phyloP scores from a whole-genome alignment of 164 flowering plant species.

The Sextonia rubra region DNA sequence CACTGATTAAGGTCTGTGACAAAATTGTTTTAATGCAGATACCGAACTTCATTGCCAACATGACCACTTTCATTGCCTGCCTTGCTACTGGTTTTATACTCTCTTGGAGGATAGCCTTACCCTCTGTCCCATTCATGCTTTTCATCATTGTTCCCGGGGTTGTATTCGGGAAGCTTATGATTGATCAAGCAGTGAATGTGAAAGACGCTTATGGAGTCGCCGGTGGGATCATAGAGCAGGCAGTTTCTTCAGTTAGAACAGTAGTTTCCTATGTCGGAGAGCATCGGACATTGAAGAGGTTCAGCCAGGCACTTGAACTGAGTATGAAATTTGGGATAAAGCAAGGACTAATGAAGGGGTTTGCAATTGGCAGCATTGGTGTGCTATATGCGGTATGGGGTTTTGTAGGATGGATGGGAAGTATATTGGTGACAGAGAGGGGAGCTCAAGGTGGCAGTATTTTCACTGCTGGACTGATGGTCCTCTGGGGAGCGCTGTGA shows the following conservation, averaged over 20 bases:
- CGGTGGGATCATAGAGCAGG: constrained; percentile 52
- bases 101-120: constrained; percentile 53
- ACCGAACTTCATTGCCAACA: constrained; percentile 40
- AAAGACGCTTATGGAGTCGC: constrained; percentile 42
- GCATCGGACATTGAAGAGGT: constrained; percentile 25
- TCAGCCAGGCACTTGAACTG: constrained; percentile 32
- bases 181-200: constrained; percentile 21
- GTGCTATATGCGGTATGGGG: constrained; percentile 44
- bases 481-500: constrained; percentile 48
- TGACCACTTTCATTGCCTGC: constrained; percentile 34
- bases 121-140: constrained; percentile 38
- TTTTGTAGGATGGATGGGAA: constrained; percentile 43
- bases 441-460: constrained; percentile 44
- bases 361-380: constrained; percentile 51
- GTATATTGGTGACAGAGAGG: constrained; percentile 33
- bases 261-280: constrained; percentile 54
- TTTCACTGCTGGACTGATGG: constrained; percentile 29
- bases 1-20: neutral
- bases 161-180: constrained; percentile 28
- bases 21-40: constrained; percentile 29
- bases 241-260: constrained; percentile 49
- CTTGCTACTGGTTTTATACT: constrained; percentile 32
- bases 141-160: constrained; percentile 30
- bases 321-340: constrained; percentile 37
- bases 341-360: constrained; percentile 46